Percentiles rank a stretch among this genome's conserved stretches.
These are phyloP conservation scores for Petasospora rhodanensis DNA, from an alignment of 1,139 yeast species.

Conservation along the genomic window DNA sequence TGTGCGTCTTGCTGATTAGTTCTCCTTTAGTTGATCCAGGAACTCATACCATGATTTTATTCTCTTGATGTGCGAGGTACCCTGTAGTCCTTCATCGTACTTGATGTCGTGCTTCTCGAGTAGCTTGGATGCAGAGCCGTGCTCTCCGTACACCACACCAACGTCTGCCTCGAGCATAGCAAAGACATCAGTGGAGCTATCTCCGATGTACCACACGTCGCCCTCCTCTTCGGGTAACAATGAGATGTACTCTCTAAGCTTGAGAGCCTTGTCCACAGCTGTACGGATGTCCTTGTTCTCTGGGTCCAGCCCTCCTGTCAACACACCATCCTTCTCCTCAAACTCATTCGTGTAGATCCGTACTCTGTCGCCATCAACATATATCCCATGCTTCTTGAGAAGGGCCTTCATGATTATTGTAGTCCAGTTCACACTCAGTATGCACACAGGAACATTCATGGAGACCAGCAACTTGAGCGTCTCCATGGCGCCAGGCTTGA, in stretches of 20 bases:
- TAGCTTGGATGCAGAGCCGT: conserved; percentile 29
- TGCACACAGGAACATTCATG: conserved; percentile 35
- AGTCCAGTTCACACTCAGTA: conserved; percentile 69
- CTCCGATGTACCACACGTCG: conserved; percentile 52
- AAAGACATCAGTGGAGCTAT: conserved; percentile 59
- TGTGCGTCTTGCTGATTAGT: background rate
- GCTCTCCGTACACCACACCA: conserved; percentile 46
- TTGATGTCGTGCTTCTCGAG: conserved; percentile 12
- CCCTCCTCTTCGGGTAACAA: conserved; percentile 13
- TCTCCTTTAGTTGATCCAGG: conserved; percentile 2
- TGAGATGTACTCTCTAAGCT: conserved; percentile 27
- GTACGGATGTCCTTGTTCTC: conserved; percentile 41
- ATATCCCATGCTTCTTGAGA: conserved; percentile 33
- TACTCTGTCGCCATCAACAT: conserved; percentile 22
- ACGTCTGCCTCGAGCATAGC: conserved; percentile 45
- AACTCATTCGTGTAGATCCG: conserved; percentile 47
- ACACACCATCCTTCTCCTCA: conserved; percentile 32
- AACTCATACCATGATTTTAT: conserved; percentile 22
- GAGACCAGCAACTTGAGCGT: conserved; percentile 30
- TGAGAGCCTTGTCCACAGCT: conserved; percentile 54
- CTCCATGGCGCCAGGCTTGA: conserved; percentile 42
- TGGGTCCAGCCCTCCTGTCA: conserved; percentile 37
- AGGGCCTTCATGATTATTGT: conserved; percentile 42
- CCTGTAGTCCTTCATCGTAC: conserved; percentile 16
- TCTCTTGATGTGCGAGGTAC: conserved; percentile 15